Conservation (phyloP, 352 stramenopile genomes). For the Globisporangium spinosum region DNA sequence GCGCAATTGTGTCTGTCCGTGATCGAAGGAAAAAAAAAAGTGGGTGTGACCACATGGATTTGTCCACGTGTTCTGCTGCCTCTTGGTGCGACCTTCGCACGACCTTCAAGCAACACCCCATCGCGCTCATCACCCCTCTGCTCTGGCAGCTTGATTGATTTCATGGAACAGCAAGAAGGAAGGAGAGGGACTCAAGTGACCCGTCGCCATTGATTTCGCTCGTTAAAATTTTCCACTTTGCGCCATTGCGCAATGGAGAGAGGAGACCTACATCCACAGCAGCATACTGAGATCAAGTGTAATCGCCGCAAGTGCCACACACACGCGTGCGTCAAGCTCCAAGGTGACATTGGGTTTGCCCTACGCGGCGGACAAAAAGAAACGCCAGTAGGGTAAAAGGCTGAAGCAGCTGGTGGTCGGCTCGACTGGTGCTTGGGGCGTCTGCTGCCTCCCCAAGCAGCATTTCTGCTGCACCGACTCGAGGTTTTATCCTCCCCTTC, state of each 20-base stretch:
- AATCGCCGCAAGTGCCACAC: neutral
- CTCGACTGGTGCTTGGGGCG: conserved; percentile 1
- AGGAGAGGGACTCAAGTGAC: neutral
- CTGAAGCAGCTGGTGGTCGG: neutral
- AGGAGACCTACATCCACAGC: neutral
- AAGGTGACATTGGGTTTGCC: too few relatives aligned
- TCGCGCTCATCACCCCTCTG: neutral
- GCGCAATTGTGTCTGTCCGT: neutral
- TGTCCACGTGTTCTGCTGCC: neutral
- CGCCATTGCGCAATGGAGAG: neutral
- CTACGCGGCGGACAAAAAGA: neutral
- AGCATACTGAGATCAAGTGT: neutral
- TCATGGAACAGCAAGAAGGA: conserved; percentile 3
- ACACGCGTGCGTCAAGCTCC: neutral
- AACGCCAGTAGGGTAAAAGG: neutral
- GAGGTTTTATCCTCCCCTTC: neutral
- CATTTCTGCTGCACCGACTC: neutral
- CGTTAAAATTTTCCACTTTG: neutral
- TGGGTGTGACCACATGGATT: neutral
- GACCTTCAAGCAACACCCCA: neutral
- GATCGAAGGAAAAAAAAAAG: neutral
- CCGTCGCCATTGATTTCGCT: conserved; percentile 5
- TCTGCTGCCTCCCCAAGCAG: conserved; percentile 4
- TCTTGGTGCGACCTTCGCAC: conserved; percentile 5
- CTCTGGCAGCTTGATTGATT: conserved; percentile 4